These are phyloP conservation scores for Malania oleifera DNA, from an alignment of 164 flowering plant species.

Conservation along the genomic window DNA sequence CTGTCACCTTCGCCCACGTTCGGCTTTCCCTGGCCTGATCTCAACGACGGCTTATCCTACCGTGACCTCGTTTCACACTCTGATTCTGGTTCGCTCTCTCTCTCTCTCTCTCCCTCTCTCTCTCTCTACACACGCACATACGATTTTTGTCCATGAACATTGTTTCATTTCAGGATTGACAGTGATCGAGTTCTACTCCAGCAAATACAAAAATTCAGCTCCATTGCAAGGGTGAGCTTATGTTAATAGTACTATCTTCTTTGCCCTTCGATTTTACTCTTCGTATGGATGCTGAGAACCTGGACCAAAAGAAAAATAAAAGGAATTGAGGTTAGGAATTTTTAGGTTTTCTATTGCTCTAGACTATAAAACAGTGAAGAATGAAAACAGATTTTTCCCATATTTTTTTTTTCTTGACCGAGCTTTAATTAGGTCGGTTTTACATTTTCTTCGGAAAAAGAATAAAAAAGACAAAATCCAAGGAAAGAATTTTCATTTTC, in stretches of 20 bases:
- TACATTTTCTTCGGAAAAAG: background rate
- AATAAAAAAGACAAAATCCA: no score
- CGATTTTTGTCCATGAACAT: background rate
- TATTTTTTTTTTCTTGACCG: background rate
- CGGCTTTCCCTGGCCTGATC: slow-evolving; percentile 44
- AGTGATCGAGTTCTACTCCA: slow-evolving; percentile 66
- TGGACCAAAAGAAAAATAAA: background rate
- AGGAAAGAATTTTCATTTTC: no score
- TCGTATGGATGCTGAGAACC: background rate
- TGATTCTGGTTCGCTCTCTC: slow-evolving; percentile 26
- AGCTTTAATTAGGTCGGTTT: no score
- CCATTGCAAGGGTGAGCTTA: slow-evolving; percentile 67
- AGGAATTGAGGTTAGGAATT: background rate
- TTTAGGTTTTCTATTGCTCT: background rate
- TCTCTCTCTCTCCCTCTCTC: background rate
- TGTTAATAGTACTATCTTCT: no score
- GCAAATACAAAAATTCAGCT: slow-evolving; percentile 70
- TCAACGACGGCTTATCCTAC: slow-evolving; percentile 59
- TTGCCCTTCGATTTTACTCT: no score
- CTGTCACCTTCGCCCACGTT: slow-evolving; percentile 2
- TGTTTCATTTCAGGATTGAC: slow-evolving; percentile 32
- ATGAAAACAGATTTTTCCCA: no score
- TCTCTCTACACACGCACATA: background rate
- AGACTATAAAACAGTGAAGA: background rate
- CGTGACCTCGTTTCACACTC: slow-evolving; percentile 39